Conservation (phyloP, 495 filamentous ascomycete genomes). For the Penicillium egyptiacum region DNA sequence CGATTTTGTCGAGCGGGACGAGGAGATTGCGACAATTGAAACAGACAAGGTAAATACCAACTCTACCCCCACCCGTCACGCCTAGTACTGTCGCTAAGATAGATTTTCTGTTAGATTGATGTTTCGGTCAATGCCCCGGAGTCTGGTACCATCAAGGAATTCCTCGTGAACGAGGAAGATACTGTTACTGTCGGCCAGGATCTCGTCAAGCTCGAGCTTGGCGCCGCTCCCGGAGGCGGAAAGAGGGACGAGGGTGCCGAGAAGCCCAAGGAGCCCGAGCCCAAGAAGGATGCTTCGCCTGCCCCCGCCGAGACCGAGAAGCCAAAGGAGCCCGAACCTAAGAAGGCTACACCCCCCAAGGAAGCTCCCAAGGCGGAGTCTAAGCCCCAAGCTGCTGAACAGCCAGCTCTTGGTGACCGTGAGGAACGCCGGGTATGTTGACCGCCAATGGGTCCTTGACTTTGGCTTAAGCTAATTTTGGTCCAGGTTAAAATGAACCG, state of each 20-base stretch:
- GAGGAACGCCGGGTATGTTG: conserved; percentile 82
- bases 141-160: conserved; percentile 86
- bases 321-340: conserved; percentile 45
- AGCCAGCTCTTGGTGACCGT: conserved; percentile 62
- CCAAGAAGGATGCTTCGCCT: conserved; percentile 38
- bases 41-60: conserved; percentile 84
- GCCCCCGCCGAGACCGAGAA: conserved; percentile 39
- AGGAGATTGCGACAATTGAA: conserved; percentile 98
- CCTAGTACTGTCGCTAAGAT: conserved; percentile 6
- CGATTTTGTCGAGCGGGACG: conserved; percentile 92
- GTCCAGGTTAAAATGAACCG: conserved; percentile 97
- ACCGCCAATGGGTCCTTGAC: neutral
- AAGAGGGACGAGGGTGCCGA: conserved; percentile 50
- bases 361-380: conserved; percentile 34
- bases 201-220: conserved; percentile 77
- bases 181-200: conserved; percentile 95
- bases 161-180: conserved; percentile 91
- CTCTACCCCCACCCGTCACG: neutral
- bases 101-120: conserved; percentile 66
- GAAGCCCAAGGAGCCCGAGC: conserved; percentile 42
- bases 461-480: neutral
- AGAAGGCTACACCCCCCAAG: conserved; percentile 40
- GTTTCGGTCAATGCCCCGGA: conserved; percentile 94
- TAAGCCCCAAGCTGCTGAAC: conserved; percentile 28
- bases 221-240: conserved; percentile 59